Evolutionary conservation across 306 rosid genomes (phyloP).

Genomic region (Lablab purpureus): DNA sequence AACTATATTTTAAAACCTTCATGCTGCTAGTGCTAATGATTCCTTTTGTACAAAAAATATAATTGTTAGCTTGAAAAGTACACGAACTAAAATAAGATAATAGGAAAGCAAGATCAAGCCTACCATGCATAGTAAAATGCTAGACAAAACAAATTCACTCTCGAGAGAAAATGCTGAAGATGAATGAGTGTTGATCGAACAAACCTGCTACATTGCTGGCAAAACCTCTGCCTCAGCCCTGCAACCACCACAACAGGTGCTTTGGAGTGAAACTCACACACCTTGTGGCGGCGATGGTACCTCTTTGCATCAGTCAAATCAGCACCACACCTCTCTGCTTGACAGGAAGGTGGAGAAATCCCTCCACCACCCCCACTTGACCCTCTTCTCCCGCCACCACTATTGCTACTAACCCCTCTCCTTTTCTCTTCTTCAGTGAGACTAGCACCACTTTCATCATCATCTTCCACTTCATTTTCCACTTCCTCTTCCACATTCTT

Average conservation of each 20-base stretch:
- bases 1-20: too few species aligned
- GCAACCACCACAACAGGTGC: conserved; percentile 75
- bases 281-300: conserved; percentile 97
- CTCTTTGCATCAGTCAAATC: conserved; percentile 78
- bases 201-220: conserved; percentile 99
- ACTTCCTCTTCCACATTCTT: conserved; percentile 63
- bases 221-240: conserved; percentile 84
- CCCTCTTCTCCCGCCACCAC: conserved; percentile 49
- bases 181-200: conserved; percentile 24
- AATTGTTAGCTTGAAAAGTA: conserved; percentile 4
- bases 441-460: conserved; percentile 45
- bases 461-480: conserved; percentile 77
- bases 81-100: conserved; percentile 11
- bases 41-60: not conserved
- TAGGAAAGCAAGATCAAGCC: conserved; percentile 14
- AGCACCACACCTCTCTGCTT: conserved; percentile 83
- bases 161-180: conserved; percentile 28
- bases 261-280: conserved; percentile 91
- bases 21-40: not conserved
- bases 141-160: conserved; percentile 11
- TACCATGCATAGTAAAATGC: conserved; percentile 23
- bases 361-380: conserved; percentile 56
- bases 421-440: conserved; percentile 60
- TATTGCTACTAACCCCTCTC: conserved; percentile 47
- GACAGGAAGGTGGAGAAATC: conserved; percentile 68